Evolutionary conservation across 805 yeast genomes (phyloP).

Genomic region (Tetrapisispora pingtungensis): DNA sequence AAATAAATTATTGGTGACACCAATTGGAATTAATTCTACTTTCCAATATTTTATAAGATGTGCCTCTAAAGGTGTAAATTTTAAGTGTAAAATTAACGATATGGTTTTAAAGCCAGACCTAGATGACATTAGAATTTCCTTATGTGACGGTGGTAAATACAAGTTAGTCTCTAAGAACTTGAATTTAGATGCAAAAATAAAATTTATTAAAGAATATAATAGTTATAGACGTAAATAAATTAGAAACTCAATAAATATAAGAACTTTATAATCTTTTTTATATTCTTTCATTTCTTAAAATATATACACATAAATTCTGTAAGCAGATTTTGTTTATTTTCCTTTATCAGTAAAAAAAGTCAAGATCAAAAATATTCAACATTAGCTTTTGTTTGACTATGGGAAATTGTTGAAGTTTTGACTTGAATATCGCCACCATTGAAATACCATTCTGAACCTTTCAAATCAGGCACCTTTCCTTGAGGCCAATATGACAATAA

Average conservation of each 20-base stretch:
- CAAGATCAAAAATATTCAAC: not conserved
- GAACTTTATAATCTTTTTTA: too few relatives aligned
- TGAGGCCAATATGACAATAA: slow-evolving; percentile 16
- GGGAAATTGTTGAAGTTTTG: not conserved
- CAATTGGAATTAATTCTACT: slow-evolving; percentile 15
- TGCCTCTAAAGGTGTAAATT: slow-evolving; percentile 13
- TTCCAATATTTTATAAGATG: slow-evolving; percentile 13
- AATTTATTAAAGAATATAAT: slow-evolving; percentile 29
- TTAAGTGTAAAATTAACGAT: slow-evolving; percentile 19
- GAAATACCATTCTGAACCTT: slow-evolving; percentile 19
- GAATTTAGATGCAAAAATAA: slow-evolving; percentile 33
- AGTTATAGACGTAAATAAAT: slow-evolving; percentile 2
- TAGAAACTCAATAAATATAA: not conserved
- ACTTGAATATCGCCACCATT: slow-evolving; percentile 5
- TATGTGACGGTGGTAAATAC: slow-evolving; percentile 40
- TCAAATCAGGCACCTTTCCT: slow-evolving; percentile 20
- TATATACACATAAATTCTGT: too few relatives aligned
- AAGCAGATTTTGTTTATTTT: not conserved
- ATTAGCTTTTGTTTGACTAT: not conserved
- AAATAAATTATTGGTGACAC: slow-evolving; percentile 27
- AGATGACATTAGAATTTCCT: slow-evolving; percentile 20
- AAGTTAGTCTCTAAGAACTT: slow-evolving; percentile 40
- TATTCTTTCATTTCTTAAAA: not conserved
- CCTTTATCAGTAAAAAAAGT: not conserved
- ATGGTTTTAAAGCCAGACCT: slow-evolving; percentile 17